Base-by-base conservation (phyloP, 192 early-diverging fungal genomes). In the Lobosporangium transversale region DNA sequence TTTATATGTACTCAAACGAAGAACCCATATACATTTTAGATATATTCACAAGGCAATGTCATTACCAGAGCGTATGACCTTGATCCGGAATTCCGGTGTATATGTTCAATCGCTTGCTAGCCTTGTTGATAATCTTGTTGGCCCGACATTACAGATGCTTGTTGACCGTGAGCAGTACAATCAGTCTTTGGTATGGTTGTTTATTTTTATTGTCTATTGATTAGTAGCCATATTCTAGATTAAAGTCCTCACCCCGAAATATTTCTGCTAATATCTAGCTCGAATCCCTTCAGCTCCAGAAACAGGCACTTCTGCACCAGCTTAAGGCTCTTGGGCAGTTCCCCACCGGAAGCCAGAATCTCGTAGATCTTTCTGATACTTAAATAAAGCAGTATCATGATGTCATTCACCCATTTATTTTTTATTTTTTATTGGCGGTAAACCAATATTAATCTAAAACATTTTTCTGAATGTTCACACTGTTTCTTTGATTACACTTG, bases 41-140 rank as follows among this genome's bases (percentile, higher is more conserved):
- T 31, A 62, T 9, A 51, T 64, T 21, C 29, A 61, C 7, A 49
- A 20, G 32, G 33, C 55, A 1, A 64, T 64, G 45, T 76, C 66
- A 1, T 51, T 78, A 18, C 83, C 83, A 11, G 62, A 70, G 10
- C 58, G 66, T 21, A 80, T 85, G 63, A 79, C 74, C 0, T 32
- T 80, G n/a, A 66, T 82, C 21, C 69, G 81, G 7, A 85, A 85
- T 37, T 66, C 83, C 8, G 67, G 78, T 0, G 59, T 85, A 9
- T 85, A 85, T 74, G 81, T 79, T 4, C 79, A 82, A n/a, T 68
- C 73, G 29, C 53, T 80, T 14, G 68, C 69, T 0, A 75, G 70
- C 58, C 53, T 85, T 49, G 73, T 85, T 3, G 83, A 85, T 31
- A 78, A 79, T 11, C 53, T 85, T 21, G 61, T 85, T 23, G 52